Base-by-base conservation (phyloP, 108 stramenopile species). In the Pseudonitzschia multiseries region DNA sequence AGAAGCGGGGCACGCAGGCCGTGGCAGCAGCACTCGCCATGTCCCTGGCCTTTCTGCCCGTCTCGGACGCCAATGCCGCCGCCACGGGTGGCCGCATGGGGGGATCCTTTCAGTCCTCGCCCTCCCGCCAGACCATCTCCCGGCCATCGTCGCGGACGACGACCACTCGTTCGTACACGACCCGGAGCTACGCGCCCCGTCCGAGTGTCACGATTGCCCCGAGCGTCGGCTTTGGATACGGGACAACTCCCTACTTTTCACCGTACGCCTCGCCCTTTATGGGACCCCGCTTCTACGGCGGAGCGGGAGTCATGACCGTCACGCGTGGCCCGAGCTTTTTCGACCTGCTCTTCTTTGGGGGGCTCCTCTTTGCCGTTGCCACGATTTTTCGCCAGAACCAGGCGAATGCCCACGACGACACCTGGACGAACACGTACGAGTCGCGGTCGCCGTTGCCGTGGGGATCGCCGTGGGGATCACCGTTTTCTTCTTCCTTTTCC, bases 1-100 rank as follows among this genome's bases (percentile, higher is more conserved):
- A 59, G 14, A 14, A n/a, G 31, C 22, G 29, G 26, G 31, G 57
- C 29, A 70, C 53, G 69, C 48, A 70, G 53, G 0, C 56, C 32
- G 54, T 53, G 27, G 66, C 74, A 12, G 64, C 73, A 9, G 56
- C 69, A 12, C 33, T 70, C 0, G 76, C 69, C 12, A 26, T 76
- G 20, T 62, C 69, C 15, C 36, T 76, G 31, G 59, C 62, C 21
- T 68, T 79, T 29, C 26, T 72, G 64, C 66, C 75, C 31, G 70
- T 78, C 17, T 27, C 53, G 4, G 18, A 75, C 17, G 82, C 89
- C 52, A 78, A 77, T 74, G n/a, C n/a, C n/a, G 89, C 89, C 10
- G 81, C 80, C 68, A 77, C 78, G 42, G 89, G 90, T 42, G 90
- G 90, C 24, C 74, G 90, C n/a, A 88, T 91, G 82, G 90, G 90